A percentile compares a stretch with the other conserved stretches of the same genome.
Evolutionary conservation across 805 yeast genomes (phyloP).

Genomic region (Sugiyamaella boreocaroliniensis): DNA sequence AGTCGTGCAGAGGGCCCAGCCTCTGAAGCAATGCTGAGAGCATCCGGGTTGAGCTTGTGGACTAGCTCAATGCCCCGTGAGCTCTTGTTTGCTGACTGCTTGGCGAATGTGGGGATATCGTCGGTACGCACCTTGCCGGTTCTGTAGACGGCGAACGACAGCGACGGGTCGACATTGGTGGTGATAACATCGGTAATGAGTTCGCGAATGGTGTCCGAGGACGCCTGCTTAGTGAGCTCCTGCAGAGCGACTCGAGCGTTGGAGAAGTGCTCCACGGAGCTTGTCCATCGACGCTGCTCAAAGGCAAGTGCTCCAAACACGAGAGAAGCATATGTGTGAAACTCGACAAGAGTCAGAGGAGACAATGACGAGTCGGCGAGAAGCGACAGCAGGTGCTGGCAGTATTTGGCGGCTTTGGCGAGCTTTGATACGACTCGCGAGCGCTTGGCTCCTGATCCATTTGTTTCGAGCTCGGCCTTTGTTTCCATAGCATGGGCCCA

Average conservation of each 20-base stretch:
- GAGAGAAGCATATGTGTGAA: constrained; percentile 35
- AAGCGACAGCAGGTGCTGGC: constrained; percentile 34
- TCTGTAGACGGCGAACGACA: constrained; percentile 49
- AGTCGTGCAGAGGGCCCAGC: constrained; percentile 28
- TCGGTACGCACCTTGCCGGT: constrained; percentile 30
- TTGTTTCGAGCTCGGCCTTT: constrained; percentile 47
- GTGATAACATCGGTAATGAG: constrained; percentile 52
- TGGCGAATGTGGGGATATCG: constrained; percentile 47
- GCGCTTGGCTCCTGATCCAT: constrained; percentile 40
- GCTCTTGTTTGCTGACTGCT: constrained; percentile 35
- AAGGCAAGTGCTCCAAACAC: constrained; percentile 47
- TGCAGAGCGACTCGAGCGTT: constrained; percentile 57
- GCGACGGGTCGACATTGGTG: constrained; percentile 57
- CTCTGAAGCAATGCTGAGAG: constrained; percentile 19
- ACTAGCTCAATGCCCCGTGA: constrained; percentile 37
- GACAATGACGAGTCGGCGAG: constrained; percentile 12
- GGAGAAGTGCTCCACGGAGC: constrained; percentile 47
- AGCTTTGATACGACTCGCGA: constrained; percentile 57
- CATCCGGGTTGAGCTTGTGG: constrained; percentile 28
- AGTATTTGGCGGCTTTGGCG: constrained; percentile 50
- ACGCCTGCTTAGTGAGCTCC: constrained; percentile 36
- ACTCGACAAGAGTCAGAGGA: constrained; percentile 20
- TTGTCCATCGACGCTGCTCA: constrained; percentile 49
- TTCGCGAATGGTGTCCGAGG: constrained; percentile 19
- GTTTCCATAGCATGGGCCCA: constrained; percentile 62